Percentiles rank a stretch among this genome's conserved stretches.
These are phyloP conservation scores for Arthromyces matolae DNA, from an alignment of 768 basidiomycete genomes.

Conservation along the genomic window DNA sequence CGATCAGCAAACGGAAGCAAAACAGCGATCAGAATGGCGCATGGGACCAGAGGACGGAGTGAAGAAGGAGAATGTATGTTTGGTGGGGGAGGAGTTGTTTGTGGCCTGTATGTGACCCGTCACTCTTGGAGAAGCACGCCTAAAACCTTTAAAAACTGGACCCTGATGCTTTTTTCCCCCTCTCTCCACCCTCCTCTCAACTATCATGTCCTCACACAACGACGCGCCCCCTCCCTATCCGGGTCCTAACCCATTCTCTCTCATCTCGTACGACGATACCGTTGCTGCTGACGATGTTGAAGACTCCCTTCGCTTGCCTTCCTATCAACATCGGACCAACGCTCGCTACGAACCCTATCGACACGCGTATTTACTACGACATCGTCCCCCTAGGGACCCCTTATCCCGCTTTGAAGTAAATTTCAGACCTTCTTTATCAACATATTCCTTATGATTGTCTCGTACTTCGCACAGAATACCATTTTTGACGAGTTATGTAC, in stretches of 20 bases:
- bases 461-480: neutral
- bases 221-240: slow-evolving; percentile 6
- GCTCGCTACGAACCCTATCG: neutral
- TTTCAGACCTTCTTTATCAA: neutral
- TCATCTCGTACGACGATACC: neutral
- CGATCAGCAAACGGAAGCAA: too few species aligned
- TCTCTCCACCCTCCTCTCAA: neutral
- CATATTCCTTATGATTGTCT: neutral
- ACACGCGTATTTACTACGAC: too few species aligned
- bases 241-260: neutral
- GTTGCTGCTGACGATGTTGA: neutral
- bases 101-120: slow-evolving; percentile 1
- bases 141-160: slow-evolving; percentile 10
- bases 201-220: neutral
- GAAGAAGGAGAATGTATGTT: neutral
- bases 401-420: neutral
- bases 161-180: neutral
- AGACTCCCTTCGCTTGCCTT: slow-evolving; percentile 1
- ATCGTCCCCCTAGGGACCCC: neutral
- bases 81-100: neutral
- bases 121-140: neutral
- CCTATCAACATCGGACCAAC: neutral
- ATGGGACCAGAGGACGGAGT: too few species aligned
- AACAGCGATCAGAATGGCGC: too few species aligned
- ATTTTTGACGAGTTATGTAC: neutral